Evolutionary conservation across 73 alveolate genomes (phyloP).

Genomic region (Paramecium biaurelia): DNA sequence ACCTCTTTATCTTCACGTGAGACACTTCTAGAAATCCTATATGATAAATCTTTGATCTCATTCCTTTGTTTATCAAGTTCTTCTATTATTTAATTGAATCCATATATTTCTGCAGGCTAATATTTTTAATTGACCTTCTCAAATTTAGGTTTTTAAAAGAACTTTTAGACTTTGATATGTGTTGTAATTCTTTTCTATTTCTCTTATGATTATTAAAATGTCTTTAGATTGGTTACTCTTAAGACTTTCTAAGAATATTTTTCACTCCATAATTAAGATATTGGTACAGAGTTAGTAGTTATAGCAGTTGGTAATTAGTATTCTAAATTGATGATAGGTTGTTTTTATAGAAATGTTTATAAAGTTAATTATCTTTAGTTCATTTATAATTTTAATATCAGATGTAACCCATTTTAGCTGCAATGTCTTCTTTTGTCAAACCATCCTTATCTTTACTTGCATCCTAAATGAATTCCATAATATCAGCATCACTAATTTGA

Average conservation of each 20-base stretch:
- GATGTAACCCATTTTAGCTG: constrained; percentile 39
- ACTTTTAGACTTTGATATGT: not conserved
- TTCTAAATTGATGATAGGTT: not conserved
- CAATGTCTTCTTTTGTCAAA: constrained; percentile 43
- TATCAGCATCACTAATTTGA: constrained; percentile 62
- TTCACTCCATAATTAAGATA: not conserved
- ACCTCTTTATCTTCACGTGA: not conserved
- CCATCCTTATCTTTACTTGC: constrained; percentile 62
- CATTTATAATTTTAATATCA: not conserved
- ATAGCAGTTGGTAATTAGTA: not conserved
- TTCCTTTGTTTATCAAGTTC: not conserved
- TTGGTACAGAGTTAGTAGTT: not conserved
- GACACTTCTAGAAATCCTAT: not conserved
- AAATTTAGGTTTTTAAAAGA: constrained; percentile 2
- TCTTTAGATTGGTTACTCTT: not conserved
- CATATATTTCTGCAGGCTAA: not conserved
- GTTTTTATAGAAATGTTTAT: not conserved
- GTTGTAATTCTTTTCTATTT: not conserved
- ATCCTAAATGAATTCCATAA: constrained; percentile 57
- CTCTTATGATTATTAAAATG: not conserved
- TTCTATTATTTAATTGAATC: not conserved
- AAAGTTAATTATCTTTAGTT: not conserved
- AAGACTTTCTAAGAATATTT: not conserved
- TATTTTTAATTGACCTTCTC: not conserved
- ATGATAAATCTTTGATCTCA: not conserved